phyloP scores from a whole-genome alignment of 2,329 filamentous ascomycete genomes.

The Fusarium sp. region DNA sequence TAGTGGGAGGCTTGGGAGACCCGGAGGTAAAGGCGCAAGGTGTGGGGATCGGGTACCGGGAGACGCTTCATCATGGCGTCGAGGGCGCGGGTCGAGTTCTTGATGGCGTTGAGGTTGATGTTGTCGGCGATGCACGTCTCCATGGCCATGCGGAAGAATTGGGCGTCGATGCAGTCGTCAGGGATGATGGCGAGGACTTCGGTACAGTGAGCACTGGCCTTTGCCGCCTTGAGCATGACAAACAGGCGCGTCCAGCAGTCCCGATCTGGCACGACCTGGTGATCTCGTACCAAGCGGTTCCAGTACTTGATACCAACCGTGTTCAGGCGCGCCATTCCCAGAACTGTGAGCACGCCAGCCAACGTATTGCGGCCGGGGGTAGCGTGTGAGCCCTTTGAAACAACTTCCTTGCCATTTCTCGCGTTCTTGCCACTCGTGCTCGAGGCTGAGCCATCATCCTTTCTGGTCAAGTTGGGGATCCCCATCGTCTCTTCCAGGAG shows the following conservation, averaged over 20 bases:
- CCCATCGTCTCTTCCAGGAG: slow-evolving; percentile 87
- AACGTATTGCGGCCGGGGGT: slow-evolving; percentile 69
- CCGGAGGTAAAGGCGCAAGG: slow-evolving; percentile 68
- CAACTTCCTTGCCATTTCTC: slow-evolving; percentile 18
- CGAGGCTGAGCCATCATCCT: slow-evolving; percentile 10
- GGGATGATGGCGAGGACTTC: slow-evolving; percentile 70
- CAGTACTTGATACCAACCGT: slow-evolving; percentile 81
- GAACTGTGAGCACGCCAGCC: slow-evolving; percentile 75
- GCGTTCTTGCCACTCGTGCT: slow-evolving; percentile 14
- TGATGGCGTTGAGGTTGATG: slow-evolving; percentile 77
- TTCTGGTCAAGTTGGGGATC: slow-evolving; percentile 67
- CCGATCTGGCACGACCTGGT: slow-evolving; percentile 76
- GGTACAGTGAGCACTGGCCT: slow-evolving; percentile 72
- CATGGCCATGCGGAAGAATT: slow-evolving; percentile 79
- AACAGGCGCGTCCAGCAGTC: slow-evolving; percentile 79
- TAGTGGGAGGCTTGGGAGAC: slow-evolving; percentile 63
- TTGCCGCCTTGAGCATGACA: slow-evolving; percentile 72
- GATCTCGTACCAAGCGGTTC: slow-evolving; percentile 73
- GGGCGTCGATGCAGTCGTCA: slow-evolving; percentile 54
- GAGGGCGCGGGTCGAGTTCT: slow-evolving; percentile 73
- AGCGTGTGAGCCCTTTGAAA: slow-evolving; percentile 49
- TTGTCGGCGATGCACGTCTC: slow-evolving; percentile 80
- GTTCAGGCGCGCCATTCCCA: slow-evolving; percentile 69
- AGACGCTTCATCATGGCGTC: slow-evolving; percentile 66
- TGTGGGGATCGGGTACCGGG: slow-evolving; percentile 60